phyloP scores from a whole-genome alignment of 1,284 basidiomycete genomes.

The Cutaneotrichosporon sp. region DNA sequence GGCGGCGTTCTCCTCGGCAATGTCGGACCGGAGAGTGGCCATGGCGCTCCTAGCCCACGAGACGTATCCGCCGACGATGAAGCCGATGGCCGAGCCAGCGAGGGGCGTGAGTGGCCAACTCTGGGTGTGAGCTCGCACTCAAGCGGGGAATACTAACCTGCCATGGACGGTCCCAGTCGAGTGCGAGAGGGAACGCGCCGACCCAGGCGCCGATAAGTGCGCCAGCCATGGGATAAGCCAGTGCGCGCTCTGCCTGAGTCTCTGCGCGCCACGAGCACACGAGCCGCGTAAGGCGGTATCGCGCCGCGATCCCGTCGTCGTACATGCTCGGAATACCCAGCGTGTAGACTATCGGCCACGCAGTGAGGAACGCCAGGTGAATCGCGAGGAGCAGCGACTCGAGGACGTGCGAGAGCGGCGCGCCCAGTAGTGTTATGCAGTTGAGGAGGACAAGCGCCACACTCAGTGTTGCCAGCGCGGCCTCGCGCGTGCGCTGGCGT shows the following conservation, averaged over 20 bases:
- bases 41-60: conserved; percentile 55
- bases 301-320: conserved; percentile 32
- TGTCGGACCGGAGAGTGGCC: conserved; percentile 32
- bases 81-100: conserved; percentile 61
- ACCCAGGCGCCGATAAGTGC: conserved; percentile 68
- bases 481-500: conserved; percentile 48
- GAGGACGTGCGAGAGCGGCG: conserved; percentile 59
- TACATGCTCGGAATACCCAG: conserved; percentile 59
- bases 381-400: conserved; percentile 63
- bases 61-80: conserved; percentile 58
- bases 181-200: conserved; percentile 71
- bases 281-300: conserved; percentile 61
- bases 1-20: conserved; percentile 11
- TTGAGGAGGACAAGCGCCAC: conserved; percentile 53
- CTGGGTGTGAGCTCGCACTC: conserved; percentile 29
- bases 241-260: conserved; percentile 63
- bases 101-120: conserved; percentile 72
- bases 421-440: conserved; percentile 65
- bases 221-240: conserved; percentile 75
- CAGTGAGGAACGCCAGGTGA: conserved; percentile 61
- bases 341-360: conserved; percentile 64
- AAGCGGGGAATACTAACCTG: conserved; percentile 58
- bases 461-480: conserved; percentile 55
- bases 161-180: conserved; percentile 95
- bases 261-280: conserved; percentile 69